Evolutionary conservation across 192 early-diverging fungal species (phyloP), one percentile per base, ranked within the genome.

Genomic region (Haplosporangium gracile): DNA sequence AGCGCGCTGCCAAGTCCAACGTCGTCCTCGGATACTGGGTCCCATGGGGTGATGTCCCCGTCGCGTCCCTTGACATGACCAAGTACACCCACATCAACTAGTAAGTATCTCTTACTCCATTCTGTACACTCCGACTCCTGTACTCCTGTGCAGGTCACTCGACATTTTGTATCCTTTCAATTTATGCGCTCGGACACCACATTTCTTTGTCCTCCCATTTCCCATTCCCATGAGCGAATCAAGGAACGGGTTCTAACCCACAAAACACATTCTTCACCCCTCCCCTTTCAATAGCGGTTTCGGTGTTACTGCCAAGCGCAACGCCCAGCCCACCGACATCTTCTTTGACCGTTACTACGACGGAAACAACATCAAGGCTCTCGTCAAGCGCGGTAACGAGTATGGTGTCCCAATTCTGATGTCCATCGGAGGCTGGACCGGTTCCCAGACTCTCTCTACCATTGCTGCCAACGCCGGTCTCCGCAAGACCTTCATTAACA

Each of bases 371-470:
- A 81, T 86, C 40, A 70, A 76, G 26, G 84, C 78, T 13, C 72
- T 86, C 16, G 84, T 86, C 57, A 65, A 51, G 13, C 84, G 84
- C 26, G 84, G 84, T 71, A 81, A 86, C 75, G 38, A 80, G 75
- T 49, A 36, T 7, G 84, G 84, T 53, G 84, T 86, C 26, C 79
- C 79, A 16, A 86, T 96, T 20, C 75, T 93, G 22, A 68, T 96
- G 20, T 90, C 92, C 10, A 89, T 95, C 34, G 95, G 95, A 72
- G 95, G 95, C 26, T 96, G 95, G 95, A 95, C 93, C 20, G 94
- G 95, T 24, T 95, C 94, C 2, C 91, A 94, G 81, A 87, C 88
- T 20, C 89, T 95, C 72, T 93, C 92, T 16, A 72, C 88, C 2
- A 91, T 95, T 77, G 90, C 90, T 69, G 85, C 89, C n/a, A 87